A percentile compares a stretch with the other conserved stretches of the same genome.
These are phyloP conservation scores for Puccinia polysora DNA, from an alignment of 1,284 basidiomycete species.

Conservation along the genomic window DNA sequence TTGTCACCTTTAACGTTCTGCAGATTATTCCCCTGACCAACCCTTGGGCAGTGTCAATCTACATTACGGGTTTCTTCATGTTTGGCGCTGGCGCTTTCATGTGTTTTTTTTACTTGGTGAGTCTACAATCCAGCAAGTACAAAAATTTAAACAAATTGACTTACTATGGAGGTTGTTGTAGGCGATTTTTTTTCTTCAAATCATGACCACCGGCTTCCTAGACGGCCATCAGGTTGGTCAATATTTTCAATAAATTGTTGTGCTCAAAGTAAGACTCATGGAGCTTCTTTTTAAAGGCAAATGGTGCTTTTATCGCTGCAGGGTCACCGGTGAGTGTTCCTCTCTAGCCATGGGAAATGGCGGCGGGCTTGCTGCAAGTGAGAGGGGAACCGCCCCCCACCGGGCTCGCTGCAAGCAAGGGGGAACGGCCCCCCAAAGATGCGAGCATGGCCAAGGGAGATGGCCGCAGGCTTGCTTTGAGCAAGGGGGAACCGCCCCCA, in stretches of 20 bases:
- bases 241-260: no score
- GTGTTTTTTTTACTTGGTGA: conserved; percentile 41
- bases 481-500: no score
- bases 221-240: conserved; percentile 39
- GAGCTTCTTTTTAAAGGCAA: conserved; percentile 12
- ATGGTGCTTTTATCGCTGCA: conserved; percentile 32
- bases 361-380: no score
- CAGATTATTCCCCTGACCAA: conserved; percentile 15
- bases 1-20: conserved; percentile 24
- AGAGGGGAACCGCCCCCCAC: no score
- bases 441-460: no score
- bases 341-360: no score
- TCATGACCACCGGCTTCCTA: conserved; percentile 29
- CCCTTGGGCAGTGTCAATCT: conserved; percentile 19
- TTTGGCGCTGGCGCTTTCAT: conserved; percentile 34
- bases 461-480: no score
- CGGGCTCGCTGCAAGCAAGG: no score
- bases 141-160: neutral
- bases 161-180: neutral
- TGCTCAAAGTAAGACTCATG: no score
- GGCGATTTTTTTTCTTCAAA: conserved; percentile 26
- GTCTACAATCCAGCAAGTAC: neutral
- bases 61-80: conserved; percentile 12
- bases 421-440: no score
- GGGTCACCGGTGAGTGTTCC: conserved; percentile 22